Evolutionary conservation across 305 asterid species (phyloP).

Genomic region (Solanum chacoense): DNA sequence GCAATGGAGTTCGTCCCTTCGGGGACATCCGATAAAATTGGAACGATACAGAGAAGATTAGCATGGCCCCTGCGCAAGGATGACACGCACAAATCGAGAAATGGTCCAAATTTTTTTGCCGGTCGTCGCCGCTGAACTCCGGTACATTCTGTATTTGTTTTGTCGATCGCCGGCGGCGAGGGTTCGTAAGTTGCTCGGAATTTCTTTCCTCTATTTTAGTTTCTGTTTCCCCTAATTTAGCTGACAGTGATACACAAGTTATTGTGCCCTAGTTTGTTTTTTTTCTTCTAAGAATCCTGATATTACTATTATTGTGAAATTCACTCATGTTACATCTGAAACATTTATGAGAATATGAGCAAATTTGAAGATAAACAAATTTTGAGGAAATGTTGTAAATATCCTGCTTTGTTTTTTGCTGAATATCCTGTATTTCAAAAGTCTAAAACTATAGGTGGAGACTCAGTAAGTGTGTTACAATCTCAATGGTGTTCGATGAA

Average conservation of each 20-base stretch:
- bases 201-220: neutral
- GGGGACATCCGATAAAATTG: conserved; percentile 1
- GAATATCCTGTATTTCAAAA: too few species aligned
- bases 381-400: too few species aligned
- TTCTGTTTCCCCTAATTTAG: neutral
- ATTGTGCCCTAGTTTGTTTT: neutral
- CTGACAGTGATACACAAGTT: neutral
- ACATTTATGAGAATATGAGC: too few species aligned
- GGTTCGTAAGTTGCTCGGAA: neutral
- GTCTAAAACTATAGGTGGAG: too few species aligned
- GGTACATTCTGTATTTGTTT: neutral
- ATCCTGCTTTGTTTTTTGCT: too few species aligned
- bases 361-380: too few species aligned
- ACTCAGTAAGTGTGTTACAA: too few species aligned
- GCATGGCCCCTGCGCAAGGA: conserved; percentile 73
- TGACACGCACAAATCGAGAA: conserved; percentile 41
- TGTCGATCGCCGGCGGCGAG: neutral
- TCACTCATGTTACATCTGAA: neutral
- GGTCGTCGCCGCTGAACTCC: neutral
- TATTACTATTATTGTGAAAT: neutral
- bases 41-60: conserved; percentile 54
- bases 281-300: neutral
- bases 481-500: too few species aligned
- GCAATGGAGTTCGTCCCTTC: neutral
- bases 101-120: neutral